Percentiles rank a stretch among this genome's conserved stretches.
These are phyloP conservation scores for Carex myosuroides DNA, from an alignment of 176 grass and related monocot species.

Conservation along the genomic window DNA sequence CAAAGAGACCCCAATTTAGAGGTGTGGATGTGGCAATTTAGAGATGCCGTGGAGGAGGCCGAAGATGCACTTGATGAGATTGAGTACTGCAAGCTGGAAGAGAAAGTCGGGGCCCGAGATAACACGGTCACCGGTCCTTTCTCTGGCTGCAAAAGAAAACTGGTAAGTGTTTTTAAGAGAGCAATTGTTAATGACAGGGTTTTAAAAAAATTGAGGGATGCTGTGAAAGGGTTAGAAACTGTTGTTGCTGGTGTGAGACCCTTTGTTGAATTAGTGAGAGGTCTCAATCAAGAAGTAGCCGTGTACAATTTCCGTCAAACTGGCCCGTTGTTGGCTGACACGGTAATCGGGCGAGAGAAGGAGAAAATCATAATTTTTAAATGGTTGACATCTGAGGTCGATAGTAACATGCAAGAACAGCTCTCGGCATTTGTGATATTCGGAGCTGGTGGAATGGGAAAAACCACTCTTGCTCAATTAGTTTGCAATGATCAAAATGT, in stretches of 20 bases:
- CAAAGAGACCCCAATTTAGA: not conserved
- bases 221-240: not conserved
- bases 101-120: not conserved
- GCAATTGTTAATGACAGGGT: not conserved
- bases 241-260: not conserved
- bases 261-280: not conserved
- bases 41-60: conserved; percentile 17
- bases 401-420: not conserved
- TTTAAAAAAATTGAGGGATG: not conserved
- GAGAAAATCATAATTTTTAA: conserved; percentile 5
- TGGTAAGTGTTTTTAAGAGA: not conserved
- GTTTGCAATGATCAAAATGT: conserved; percentile 4
- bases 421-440: conserved; percentile 11
- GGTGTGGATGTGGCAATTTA: conserved; percentile 13
- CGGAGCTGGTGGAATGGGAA: conserved; percentile 18
- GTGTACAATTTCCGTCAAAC: conserved; percentile 2
- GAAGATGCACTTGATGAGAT: conserved; percentile 18
- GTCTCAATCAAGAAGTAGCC: not conserved
- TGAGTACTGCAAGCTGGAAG: not conserved
- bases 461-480: conserved; percentile 19
- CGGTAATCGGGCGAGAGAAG: not conserved
- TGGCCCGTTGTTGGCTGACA: not conserved
- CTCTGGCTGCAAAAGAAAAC: conserved; percentile 3
- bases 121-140: conserved; percentile 3
- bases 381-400: not conserved